These are phyloP conservation scores for Boletellus emodensis DNA, from an alignment of 768 basidiomycete genomes.

Conservation along the genomic window DNA sequence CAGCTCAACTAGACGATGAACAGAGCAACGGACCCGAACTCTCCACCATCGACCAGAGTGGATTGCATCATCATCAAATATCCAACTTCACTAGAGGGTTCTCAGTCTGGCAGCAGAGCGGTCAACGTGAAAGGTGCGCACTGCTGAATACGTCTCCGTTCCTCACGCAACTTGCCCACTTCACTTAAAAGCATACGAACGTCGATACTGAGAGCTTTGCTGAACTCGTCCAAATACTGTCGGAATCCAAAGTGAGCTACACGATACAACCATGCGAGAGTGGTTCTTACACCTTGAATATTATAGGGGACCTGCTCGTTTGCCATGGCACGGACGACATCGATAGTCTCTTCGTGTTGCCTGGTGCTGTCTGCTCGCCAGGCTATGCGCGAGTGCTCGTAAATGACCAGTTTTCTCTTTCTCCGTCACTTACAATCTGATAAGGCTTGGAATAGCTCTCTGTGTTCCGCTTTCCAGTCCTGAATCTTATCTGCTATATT, in stretches of 20 bases:
- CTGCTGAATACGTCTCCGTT: slow-evolving; percentile 75
- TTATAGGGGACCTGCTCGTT: slow-evolving; percentile 79
- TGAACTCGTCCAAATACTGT: slow-evolving; percentile 85
- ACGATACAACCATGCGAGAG: slow-evolving; percentile 1
- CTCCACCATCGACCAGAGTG: slow-evolving; percentile 80
- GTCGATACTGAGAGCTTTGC: slow-evolving; percentile 76
- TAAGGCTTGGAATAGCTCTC: slow-evolving; percentile 49
- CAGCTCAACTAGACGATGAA: background rate
- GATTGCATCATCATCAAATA: slow-evolving; percentile 64
- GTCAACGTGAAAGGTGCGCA: slow-evolving; percentile 36
- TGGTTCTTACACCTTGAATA: slow-evolving; percentile 57
- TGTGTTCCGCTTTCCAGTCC: slow-evolving; percentile 56
- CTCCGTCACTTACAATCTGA: slow-evolving; percentile 47
- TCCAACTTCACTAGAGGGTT: slow-evolving; percentile 61
- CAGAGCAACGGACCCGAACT: slow-evolving; percentile 58
- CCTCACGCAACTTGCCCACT: slow-evolving; percentile 79
- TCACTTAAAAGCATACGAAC: slow-evolving; percentile 80
- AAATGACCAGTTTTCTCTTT: background rate
- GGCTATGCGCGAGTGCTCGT: slow-evolving; percentile 34
- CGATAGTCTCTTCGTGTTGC: slow-evolving; percentile 65
- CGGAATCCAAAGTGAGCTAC: background rate
- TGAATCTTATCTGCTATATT: slow-evolving; percentile 55
- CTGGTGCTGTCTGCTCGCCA: slow-evolving; percentile 64
- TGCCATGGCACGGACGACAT: slow-evolving; percentile 65
- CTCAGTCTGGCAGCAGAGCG: background rate